Conservation (phyloP, 129 eudicot genomes). For the Tagetes patula region DNA sequence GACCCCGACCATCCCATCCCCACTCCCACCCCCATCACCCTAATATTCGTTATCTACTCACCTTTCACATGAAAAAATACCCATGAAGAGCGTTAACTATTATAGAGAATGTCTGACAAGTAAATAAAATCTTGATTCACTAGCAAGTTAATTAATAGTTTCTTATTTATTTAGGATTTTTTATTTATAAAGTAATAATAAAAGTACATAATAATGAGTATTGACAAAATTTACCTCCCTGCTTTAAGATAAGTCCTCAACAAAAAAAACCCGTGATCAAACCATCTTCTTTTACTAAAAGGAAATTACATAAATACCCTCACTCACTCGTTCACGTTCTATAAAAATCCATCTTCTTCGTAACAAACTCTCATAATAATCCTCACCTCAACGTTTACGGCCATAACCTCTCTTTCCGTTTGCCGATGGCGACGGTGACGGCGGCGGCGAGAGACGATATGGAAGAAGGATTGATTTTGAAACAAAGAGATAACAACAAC, state of each 20-base stretch:
- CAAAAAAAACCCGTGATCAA: not conserved
- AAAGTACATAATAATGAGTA: not conserved
- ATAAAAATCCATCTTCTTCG: not conserved
- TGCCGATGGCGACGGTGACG: slow-evolving; percentile 3
- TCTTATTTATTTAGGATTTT: no score
- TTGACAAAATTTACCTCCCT: not conserved
- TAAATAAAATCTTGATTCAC: no score
- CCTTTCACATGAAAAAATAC: no score
- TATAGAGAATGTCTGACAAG: no score
- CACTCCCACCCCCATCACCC: no score
- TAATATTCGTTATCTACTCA: no score
- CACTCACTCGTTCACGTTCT: not conserved
- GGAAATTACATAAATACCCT: slow-evolving; percentile 11
- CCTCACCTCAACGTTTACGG: not conserved
- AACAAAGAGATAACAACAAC: not conserved
- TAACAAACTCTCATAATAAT: slow-evolving; percentile 19
- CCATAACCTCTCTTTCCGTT: slow-evolving; percentile 14
- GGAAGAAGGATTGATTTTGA: slow-evolving; percentile 48
- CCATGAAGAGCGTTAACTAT: no score
- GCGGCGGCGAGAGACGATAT: slow-evolving; percentile 24
- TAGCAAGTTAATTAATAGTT: no score
- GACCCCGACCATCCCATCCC: no score
- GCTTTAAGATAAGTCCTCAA: not conserved
- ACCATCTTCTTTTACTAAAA: not conserved
- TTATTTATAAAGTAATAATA: no score